Evolutionary conservation across 176 grass and related monocot genomes (phyloP), one percentile per base, ranked within the genome.

Genomic region (Paspalum vaginatum): DNA sequence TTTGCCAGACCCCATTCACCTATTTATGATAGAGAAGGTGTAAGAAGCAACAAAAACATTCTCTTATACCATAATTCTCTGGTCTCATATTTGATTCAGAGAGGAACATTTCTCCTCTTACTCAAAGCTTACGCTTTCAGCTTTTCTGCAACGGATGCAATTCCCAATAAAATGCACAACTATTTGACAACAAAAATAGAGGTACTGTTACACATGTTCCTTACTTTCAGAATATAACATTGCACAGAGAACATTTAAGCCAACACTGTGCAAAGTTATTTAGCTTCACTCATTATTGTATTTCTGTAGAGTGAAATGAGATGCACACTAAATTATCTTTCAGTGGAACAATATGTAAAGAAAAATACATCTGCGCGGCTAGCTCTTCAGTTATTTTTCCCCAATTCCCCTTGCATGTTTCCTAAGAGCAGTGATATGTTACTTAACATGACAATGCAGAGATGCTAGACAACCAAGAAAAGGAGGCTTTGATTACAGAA

Each of bases 1-100:
- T 61, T 85, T 91, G 85, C 89, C 89, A 91, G 18, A 32, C 58
- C 27, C 85, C 89, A 63, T 61, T 80, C 26, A 91, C 81, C 85
- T 91, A 62, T 74, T 88, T 78, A 45, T 9, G 60, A 58, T 9
- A 91, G 18, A 70, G 27, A 61, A 65, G 38, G 45, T 27, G 56
- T 38, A 17, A 77, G 16, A 21, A 77, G 16, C 41, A 38, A 11
- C 27, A 39, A 62, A 55, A 70, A 20, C 7, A 41, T 76, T n/a
- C 4, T 72, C 46, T 61, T 32, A 53, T 17, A 61, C 25, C 43
- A 72, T 43, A 56, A 39, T 58, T 75, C 4, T 69, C 39, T 65
- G 46, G 25, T 76, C 51, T 0, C 39, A 32, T 66, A 27, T 40
- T 65, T 65, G 10, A 59, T 49, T 47, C 7, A 25, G 5, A 68